These are phyloP conservation scores for Aspergillus heteromorphus DNA, from an alignment of 495 filamentous ascomycete genomes.

Conservation along the genomic window DNA sequence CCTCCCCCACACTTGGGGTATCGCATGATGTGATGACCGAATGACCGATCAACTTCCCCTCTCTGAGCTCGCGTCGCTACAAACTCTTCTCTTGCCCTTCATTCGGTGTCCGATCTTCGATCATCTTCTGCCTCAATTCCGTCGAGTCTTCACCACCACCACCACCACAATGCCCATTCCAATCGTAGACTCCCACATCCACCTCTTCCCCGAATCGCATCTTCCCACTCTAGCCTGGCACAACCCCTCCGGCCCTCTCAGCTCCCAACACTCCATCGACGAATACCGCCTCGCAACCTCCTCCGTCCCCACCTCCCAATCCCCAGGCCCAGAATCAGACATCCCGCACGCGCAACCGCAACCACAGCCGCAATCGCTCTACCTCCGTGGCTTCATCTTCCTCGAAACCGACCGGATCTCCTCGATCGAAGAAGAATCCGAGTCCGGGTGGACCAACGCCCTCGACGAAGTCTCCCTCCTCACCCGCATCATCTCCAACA, in stretches of 20 bases:
- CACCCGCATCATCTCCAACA: conserved; percentile 55
- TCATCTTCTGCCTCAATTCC: background rate
- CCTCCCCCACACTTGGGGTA: background rate
- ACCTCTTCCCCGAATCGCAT: conserved; percentile 69
- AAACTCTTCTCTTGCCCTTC: no score
- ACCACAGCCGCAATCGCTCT: conserved; percentile 12
- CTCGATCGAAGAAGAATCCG: conserved; percentile 38
- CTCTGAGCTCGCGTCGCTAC: no score
- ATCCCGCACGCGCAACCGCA: no score
- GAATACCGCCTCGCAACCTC: conserved; percentile 45
- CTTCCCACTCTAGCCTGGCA: conserved; percentile 61
- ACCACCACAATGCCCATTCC: conserved; percentile 22
- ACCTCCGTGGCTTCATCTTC: conserved; percentile 66
- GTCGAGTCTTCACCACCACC: background rate
- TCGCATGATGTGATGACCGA: background rate
- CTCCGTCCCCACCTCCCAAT: conserved; percentile 7
- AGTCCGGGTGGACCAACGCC: conserved; percentile 50
- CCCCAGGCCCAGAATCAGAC: background rate
- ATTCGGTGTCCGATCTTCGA: background rate
- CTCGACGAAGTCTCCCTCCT: conserved; percentile 68
- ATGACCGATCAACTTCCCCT: no score
- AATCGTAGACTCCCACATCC: conserved; percentile 82
- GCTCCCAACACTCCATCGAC: conserved; percentile 54
- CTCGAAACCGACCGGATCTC: conserved; percentile 74
- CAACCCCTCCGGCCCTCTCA: conserved; percentile 47